phyloP scores from a whole-genome alignment of 140 eudicot species.

The Erigeron philadelphicus region DNA sequence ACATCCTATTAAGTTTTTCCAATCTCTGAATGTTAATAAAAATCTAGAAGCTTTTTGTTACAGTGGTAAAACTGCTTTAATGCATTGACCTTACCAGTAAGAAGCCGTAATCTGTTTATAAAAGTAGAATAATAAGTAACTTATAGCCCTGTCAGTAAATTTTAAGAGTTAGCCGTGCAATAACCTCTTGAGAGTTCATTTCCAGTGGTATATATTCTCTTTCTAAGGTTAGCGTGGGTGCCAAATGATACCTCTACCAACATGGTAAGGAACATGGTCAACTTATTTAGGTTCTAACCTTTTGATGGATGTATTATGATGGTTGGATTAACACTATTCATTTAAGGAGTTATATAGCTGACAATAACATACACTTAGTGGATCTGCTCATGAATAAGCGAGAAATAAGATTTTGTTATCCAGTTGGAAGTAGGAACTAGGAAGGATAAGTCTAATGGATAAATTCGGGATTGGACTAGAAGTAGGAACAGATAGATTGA shows the following conservation, averaged over 20 bases:
- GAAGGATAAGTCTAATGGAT: not conserved
- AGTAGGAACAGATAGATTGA: not conserved
- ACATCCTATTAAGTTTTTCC: not conserved
- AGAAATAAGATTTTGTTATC: not conserved
- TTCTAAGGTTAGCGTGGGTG: not conserved
- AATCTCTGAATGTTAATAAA: not conserved
- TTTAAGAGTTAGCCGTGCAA: not conserved
- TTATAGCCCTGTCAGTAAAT: not conserved
- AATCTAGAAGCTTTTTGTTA: not conserved
- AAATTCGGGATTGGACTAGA: not conserved
- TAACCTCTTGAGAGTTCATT: not conserved
- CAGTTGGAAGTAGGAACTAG: not conserved
- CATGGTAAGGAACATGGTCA: conserved; percentile 1
- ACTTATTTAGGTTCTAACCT: conserved; percentile 1
- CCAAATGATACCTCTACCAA: not conserved
- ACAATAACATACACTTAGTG: not conserved
- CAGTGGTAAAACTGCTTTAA: not conserved
- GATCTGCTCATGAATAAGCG: not conserved
- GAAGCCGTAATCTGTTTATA: not conserved
- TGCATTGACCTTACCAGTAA: not conserved
- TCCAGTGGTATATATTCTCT: not conserved
- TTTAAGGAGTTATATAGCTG: not conserved
- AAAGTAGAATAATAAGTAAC: not conserved
- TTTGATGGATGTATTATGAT: conserved; percentile 2
- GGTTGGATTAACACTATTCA: not conserved